These are phyloP conservation scores for Candida rishiriensis DNA, from an alignment of 805 yeast species.

Conservation along the genomic window DNA sequence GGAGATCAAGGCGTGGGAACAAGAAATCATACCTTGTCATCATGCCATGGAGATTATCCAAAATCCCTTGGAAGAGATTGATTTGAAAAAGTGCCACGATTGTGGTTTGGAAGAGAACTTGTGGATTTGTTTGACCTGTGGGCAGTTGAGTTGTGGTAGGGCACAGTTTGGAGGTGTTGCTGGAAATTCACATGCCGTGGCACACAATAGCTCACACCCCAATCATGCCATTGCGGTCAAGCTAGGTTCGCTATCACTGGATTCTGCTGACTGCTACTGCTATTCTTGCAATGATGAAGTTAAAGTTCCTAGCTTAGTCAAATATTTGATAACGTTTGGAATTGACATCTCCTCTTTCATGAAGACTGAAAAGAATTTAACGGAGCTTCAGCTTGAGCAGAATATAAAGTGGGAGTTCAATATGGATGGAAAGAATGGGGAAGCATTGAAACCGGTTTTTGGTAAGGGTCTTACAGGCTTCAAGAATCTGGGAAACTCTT, in stretches of 20 bases:
- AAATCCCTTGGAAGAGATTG: constrained; percentile 18
- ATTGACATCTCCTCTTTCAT: constrained; percentile 52
- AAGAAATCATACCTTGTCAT: constrained; percentile 73
- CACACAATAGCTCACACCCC: constrained; percentile 50
- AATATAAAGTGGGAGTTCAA: constrained; percentile 91
- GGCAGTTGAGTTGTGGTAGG: constrained; percentile 91
- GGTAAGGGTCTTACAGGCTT: constrained; percentile 83
- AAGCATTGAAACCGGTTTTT: constrained; percentile 54
- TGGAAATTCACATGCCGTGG: constrained; percentile 90
- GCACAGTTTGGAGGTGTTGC: constrained; percentile 89
- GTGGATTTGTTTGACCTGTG: constrained; percentile 93
- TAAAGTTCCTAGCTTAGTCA: constrained; percentile 55
- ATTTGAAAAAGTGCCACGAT: constrained; percentile 42
- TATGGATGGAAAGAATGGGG: constrained; percentile 69
- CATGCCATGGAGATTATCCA: constrained; percentile 63
- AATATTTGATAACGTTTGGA: constrained; percentile 53
- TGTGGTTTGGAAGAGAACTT: constrained; percentile 73
- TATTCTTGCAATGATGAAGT: constrained; percentile 88
- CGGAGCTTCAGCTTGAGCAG: constrained; percentile 90
- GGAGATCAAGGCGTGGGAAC: constrained; percentile 89
- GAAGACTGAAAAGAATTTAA: constrained; percentile 82
- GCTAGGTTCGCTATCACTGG: constrained; percentile 78
- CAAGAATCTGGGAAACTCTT: constrained; percentile 87
- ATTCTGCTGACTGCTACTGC: constrained; percentile 83
- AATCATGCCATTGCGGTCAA: constrained; percentile 85